Conservation (phyloP, 2,329 filamentous ascomycete species). For the Lasiodiplodia citricola region DNA sequence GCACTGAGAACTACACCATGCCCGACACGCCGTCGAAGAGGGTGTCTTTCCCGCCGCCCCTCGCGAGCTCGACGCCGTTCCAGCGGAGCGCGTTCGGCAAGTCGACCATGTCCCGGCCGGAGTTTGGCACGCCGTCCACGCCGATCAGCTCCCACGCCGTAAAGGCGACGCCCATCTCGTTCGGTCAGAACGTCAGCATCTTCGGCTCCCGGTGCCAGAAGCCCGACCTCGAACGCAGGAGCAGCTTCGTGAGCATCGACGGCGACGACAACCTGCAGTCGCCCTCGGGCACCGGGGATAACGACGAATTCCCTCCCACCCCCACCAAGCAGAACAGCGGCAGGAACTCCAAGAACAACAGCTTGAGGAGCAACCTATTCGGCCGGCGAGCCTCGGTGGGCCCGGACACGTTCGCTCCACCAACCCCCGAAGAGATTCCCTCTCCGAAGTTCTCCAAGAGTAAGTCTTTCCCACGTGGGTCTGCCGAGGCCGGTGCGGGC, state of each 20-base stretch:
- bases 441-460: slow-evolving; percentile 37
- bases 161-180: slow-evolving; percentile 69
- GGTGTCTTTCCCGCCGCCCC: slow-evolving; percentile 73
- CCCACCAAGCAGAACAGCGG: slow-evolving; percentile 75
- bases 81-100: slow-evolving; percentile 64
- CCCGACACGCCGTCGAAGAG: slow-evolving; percentile 98
- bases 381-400: slow-evolving; percentile 53
- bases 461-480: slow-evolving; percentile 41
- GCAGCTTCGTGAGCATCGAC: slow-evolving; percentile 81
- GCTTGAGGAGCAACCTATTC: slow-evolving; percentile 57
- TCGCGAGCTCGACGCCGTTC: slow-evolving; percentile 52
- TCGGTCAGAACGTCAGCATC: slow-evolving; percentile 67
- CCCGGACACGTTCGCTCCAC: slow-evolving; percentile 53
- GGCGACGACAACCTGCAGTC: slow-evolving; percentile 72
- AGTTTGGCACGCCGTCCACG: slow-evolving; percentile 80
- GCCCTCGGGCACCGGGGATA: slow-evolving; percentile 60
- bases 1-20: slow-evolving; percentile 68
- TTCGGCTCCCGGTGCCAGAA: slow-evolving; percentile 56
- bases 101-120: slow-evolving; percentile 68
- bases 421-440: slow-evolving; percentile 37
- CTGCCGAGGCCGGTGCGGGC: slow-evolving; percentile 10
- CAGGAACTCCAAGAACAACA: slow-evolving; percentile 56
- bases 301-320: slow-evolving; percentile 86
- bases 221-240: slow-evolving; percentile 53
- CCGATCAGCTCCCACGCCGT: slow-evolving; percentile 73